These are phyloP conservation scores for Rhodamnia argentea DNA, from an alignment of 345 rosid genomes.

Conservation along the genomic window DNA sequence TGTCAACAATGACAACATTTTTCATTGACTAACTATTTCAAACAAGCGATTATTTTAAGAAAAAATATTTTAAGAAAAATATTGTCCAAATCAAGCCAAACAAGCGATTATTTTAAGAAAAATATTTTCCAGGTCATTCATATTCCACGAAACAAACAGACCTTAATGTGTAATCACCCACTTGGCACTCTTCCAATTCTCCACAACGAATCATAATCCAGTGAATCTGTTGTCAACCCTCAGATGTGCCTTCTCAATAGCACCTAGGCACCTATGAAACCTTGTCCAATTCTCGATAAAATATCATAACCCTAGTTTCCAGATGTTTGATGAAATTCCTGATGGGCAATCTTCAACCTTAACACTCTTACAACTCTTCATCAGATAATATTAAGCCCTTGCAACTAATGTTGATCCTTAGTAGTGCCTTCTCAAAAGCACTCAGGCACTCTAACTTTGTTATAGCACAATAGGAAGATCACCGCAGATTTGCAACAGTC, in stretches of 20 bases:
- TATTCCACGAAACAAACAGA: too few species aligned
- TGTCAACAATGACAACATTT: too few species aligned
- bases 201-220: not conserved
- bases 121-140: too few species aligned
- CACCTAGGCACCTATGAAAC: not conserved
- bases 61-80: too few species aligned
- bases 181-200: not conserved
- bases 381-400: not conserved
- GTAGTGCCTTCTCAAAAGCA: not conserved
- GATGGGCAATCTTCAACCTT: not conserved
- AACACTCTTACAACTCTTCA: accelerated
- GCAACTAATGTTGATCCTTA: not conserved
- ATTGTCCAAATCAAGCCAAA: too few species aligned
- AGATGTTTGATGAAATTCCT: not conserved
- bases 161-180: not conserved
- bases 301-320: not conserved
- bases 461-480: not conserved
- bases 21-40: too few species aligned
- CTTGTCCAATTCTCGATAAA: not conserved
- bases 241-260: not conserved
- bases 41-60: too few species aligned
- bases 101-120: too few species aligned
- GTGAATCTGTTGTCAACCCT: not conserved
- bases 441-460: not conserved
- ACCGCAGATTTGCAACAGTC: accelerated